phyloP scores from a whole-genome alignment of 2,329 filamentous ascomycete species.

The Hypoxylon sp. region DNA sequence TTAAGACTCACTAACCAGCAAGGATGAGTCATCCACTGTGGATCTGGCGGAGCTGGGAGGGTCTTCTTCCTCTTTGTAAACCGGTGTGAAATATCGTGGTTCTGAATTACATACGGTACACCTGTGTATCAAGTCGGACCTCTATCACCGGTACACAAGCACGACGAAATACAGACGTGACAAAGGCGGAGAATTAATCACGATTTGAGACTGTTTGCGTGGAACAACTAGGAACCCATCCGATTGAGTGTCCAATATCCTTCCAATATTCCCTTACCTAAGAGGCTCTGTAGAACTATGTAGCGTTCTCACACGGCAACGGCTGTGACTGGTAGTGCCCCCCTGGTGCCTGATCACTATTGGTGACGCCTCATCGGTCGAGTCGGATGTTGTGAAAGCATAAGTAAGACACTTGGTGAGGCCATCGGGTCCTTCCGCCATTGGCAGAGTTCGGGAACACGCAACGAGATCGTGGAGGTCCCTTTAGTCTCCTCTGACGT shows the following conservation, averaged over 20 bases:
- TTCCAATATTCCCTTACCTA: conserved; percentile 29
- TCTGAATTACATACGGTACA: conserved; percentile 10
- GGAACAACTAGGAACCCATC: conserved; percentile 40
- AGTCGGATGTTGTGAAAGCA: conserved; percentile 47
- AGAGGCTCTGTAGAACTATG: conserved; percentile 32
- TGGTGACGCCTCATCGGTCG: conserved; percentile 43
- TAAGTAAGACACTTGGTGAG: conserved; percentile 38
- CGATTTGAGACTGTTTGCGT: conserved; percentile 46
- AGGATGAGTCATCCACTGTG: conserved; percentile 48
- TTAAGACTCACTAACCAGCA: conserved; percentile 35
- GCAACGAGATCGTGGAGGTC: conserved; percentile 37
- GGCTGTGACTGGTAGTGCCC: conserved; percentile 36
- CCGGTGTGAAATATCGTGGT: conserved; percentile 19
- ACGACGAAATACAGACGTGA: conserved; percentile 32
- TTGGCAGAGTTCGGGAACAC: conserved; percentile 45
- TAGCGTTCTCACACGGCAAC: conserved; percentile 42
- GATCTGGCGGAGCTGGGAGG: conserved; percentile 41
- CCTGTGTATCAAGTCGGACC: conserved; percentile 14
- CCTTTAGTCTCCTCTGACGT: conserved; percentile 27
- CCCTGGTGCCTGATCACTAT: conserved; percentile 48
- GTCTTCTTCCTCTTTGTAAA: conserved; percentile 19
- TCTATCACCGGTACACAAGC: conserved; percentile 33
- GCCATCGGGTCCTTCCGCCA: conserved; percentile 50
- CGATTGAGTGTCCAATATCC: conserved; percentile 36
- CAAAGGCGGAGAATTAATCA: conserved; percentile 47